phyloP scores from a whole-genome alignment of 2,329 filamentous ascomycete species.

The Atkinsonella hypoxylon region DNA sequence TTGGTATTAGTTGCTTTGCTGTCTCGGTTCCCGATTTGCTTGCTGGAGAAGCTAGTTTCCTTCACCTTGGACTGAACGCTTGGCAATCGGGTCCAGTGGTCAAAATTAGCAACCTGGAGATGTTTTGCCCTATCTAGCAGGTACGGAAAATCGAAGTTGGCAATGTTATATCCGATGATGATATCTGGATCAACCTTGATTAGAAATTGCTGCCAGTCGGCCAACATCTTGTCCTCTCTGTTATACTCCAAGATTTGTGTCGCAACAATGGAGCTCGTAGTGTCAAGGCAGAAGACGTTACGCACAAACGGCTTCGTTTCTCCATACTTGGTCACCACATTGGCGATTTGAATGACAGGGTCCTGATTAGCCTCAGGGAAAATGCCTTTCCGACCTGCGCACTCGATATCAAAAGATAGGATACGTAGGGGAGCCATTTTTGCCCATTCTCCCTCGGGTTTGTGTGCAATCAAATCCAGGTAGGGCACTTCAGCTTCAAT shows the following conservation, averaged over 20 bases:
- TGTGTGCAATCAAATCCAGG: slow-evolving; percentile 71
- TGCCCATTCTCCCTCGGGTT: slow-evolving; percentile 85
- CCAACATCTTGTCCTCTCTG: slow-evolving; percentile 79
- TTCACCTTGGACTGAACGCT: slow-evolving; percentile 59
- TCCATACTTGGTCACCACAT: slow-evolving; percentile 87
- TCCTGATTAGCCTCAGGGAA: slow-evolving; percentile 89
- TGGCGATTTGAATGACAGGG: slow-evolving; percentile 95
- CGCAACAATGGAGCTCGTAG: slow-evolving; percentile 85
- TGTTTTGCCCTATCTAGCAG: slow-evolving; percentile 78
- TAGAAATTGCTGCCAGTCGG: slow-evolving; percentile 81
- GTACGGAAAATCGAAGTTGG: slow-evolving; percentile 98
- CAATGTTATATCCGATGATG: slow-evolving; percentile 97
- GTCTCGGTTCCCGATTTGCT: slow-evolving; percentile 95
- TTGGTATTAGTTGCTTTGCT: slow-evolving; percentile 93
- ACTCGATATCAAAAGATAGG: slow-evolving; percentile 97
- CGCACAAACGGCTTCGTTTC: slow-evolving; percentile 91
- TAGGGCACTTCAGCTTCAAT: slow-evolving; percentile 86
- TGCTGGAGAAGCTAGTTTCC: slow-evolving; percentile 84
- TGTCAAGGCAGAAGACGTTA: slow-evolving; percentile 92
- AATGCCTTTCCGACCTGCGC: slow-evolving; percentile 91
- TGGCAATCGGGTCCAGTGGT: slow-evolving; percentile 75
- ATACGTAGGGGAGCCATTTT: slow-evolving; percentile 94
- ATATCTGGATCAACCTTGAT: slow-evolving; percentile 89
- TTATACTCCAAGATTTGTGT: slow-evolving; percentile 81
- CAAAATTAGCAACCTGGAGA: slow-evolving; percentile 68